Conservation (phyloP, 2,329 filamentous ascomycete genomes). For the Myriosclerotinia scirpicola region DNA sequence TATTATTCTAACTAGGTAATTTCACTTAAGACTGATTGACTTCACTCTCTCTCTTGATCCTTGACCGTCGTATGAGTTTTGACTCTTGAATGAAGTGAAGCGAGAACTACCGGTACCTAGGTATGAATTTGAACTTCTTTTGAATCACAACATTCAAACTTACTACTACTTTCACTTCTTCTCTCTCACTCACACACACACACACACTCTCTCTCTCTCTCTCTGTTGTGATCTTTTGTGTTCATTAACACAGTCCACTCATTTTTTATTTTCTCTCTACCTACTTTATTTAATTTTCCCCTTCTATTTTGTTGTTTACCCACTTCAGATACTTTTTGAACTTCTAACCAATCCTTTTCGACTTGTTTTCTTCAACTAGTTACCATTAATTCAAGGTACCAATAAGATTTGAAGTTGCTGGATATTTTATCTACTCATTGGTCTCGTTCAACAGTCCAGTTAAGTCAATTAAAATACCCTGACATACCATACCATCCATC, state of each 20-base stretch:
- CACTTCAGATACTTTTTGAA: not conserved
- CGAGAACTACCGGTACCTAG: not conserved
- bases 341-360: not conserved
- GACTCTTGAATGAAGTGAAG: constrained; percentile 9
- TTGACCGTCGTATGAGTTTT: not conserved
- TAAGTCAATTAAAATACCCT: constrained; percentile 11
- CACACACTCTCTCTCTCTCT: not conserved
- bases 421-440: not conserved
- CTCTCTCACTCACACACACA: no score
- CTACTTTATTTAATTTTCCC: constrained; percentile 1
- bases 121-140: not conserved
- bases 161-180: not conserved
- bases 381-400: not conserved
- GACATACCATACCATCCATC: not conserved
- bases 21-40: constrained; percentile 11
- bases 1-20: not conserved
- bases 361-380: not conserved
- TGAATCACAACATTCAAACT: not conserved
- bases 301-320: constrained; percentile 1
- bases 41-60: constrained; percentile 8
- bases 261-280: not conserved
- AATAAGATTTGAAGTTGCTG: not conserved
- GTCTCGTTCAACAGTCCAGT: not conserved
- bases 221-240: constrained; percentile 13
- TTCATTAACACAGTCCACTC: constrained; percentile 21